A percentile compares a stretch with the other conserved stretches of the same genome.
Evolutionary conservation across 192 early-diverging fungal species (phyloP).

Genomic region (Lobosporangium transversale): DNA sequence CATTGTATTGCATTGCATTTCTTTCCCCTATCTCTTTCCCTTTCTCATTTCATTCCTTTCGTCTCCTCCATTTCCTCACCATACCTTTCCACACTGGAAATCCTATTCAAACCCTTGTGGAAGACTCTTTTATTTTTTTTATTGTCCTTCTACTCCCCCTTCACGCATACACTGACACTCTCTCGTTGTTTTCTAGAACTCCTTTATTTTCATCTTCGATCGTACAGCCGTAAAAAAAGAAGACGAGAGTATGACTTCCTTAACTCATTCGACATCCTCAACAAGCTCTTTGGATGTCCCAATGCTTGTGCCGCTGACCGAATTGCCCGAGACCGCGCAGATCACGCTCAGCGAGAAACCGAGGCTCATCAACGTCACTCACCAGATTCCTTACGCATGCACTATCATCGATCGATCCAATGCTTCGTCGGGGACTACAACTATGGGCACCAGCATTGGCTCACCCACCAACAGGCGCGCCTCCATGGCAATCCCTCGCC

Average conservation of each 20-base stretch:
- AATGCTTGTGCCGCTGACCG: conserved; percentile 26
- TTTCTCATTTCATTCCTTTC: neutral
- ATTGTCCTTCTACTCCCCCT: neutral
- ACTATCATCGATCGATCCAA: conserved; percentile 39
- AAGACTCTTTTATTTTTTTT: no score
- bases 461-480: conserved; percentile 32
- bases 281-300: conserved; percentile 16
- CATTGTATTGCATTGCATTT: neutral
- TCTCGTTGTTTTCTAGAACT: neutral
- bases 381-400: conserved; percentile 62
- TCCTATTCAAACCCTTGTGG: no score
- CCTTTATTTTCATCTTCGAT: neutral
- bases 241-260: conserved; percentile 12
- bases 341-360: conserved; percentile 37
- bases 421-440: neutral
- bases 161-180: neutral
- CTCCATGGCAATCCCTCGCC: conserved; percentile 35
- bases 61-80: conserved; percentile 1
- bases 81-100: neutral
- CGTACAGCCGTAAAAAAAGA: neutral
- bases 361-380: conserved; percentile 64
- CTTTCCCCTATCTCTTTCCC: neutral
- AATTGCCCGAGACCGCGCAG: conserved; percentile 46
- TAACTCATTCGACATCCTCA: conserved; percentile 26
- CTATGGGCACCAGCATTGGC: neutral